phyloP scores from a whole-genome alignment of 2,329 filamentous ascomycete species.

The Aspergillus hiratsukae region DNA sequence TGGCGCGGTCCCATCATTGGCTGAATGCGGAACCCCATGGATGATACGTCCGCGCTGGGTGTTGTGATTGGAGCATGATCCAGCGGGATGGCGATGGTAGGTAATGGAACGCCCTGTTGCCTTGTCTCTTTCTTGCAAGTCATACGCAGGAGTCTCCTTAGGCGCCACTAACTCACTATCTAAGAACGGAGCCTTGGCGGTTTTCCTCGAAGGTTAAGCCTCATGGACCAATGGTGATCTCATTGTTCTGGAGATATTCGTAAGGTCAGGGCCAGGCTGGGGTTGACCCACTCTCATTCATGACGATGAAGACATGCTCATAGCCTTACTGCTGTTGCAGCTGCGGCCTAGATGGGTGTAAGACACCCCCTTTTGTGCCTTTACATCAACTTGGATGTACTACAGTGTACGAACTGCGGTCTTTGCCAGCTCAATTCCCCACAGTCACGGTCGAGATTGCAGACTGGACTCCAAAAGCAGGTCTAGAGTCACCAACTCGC shows the following conservation, averaged over 20 bases:
- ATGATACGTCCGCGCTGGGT: slow-evolving; percentile 4
- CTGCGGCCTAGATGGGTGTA: neutral
- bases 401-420: neutral
- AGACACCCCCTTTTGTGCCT: neutral
- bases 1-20: slow-evolving; percentile 1
- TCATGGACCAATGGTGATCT: neutral
- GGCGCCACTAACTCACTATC: too few relatives aligned
- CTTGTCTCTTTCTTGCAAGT: neutral
- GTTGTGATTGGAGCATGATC: slow-evolving; percentile 1
- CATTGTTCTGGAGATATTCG: neutral
- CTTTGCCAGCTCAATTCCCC: slow-evolving; percentile 8
- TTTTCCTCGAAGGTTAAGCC: neutral
- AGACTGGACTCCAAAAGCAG: neutral
- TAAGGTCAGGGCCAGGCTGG: neutral
- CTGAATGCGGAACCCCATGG: slow-evolving; percentile 2
- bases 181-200: neutral
- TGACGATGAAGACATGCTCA: neutral
- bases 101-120: slow-evolving; percentile 2
- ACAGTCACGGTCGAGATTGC: neutral
- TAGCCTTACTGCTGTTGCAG: neutral
- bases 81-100: neutral
- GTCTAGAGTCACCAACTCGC: neutral
- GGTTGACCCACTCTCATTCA: neutral
- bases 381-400: neutral
- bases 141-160: neutral